Base-by-base conservation (phyloP, 257 asterid genomes). In the Capsicum chinense region DNA sequence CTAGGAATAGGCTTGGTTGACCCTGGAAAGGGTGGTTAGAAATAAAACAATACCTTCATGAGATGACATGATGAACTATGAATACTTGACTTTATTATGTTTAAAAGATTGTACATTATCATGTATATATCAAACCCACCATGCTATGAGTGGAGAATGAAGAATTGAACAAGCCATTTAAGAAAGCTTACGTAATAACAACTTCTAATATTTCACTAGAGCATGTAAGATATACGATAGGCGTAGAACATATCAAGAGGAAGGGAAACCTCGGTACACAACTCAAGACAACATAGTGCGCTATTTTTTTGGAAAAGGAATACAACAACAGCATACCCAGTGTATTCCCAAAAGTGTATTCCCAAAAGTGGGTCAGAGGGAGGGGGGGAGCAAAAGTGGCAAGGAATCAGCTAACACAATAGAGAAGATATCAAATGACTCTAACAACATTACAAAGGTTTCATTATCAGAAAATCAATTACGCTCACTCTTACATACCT, bases 51-150 rank as follows among this genome's bases (percentile, higher is more conserved):
- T 76, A 2, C 44, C 63, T 48, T 76, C 63, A 4, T 33, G 81
- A 76, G 81, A 52, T 54, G 39, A 52, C 81, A 26, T 3, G 26
- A 52, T 5, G 7, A 76, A 13, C 81, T 74, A 76, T 14, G 21
- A 35, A 73, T 7, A 21, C 47, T 21, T 37, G 15, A 52, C 21
- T 33, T 26, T 1, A 76, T 26, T 76, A 5, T 1, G 81, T 76
- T 76, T 76, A 16, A 83, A 70, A 69, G 44, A 64, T 42, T 5
- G 78, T 26, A 44, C n/a, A 33, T 81, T n/a, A 58, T 67, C 83
- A 71, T 10, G 56, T 66, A 84, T 70, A 85, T 87, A 94, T 97
- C 99, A 69, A 94, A 86, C 70, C 91, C 89, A 84, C 92, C 93
- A 73, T 92, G 94, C 47, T 16, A 78, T 54, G 42, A 76, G 54